These are phyloP conservation scores for Diaporthe batatas DNA, from an alignment of 2,329 filamentous ascomycete genomes.

Conservation along the genomic window DNA sequence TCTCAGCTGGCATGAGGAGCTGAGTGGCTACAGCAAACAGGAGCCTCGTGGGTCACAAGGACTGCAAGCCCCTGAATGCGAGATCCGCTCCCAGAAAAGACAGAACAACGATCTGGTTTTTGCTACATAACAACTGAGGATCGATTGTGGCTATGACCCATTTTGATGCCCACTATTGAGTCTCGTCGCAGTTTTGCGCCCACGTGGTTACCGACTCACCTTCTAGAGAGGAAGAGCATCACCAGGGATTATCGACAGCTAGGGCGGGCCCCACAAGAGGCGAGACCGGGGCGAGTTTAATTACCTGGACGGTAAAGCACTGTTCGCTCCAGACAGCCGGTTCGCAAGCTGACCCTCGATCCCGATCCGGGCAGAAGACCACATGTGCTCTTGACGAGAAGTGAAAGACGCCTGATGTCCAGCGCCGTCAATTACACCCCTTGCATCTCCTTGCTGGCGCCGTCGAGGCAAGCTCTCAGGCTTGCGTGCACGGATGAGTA, in stretches of 20 bases:
- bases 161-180: slow-evolving; percentile 11
- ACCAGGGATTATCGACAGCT: slow-evolving; percentile 10
- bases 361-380: neutral
- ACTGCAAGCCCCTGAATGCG: slow-evolving; percentile 33
- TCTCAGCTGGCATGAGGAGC: slow-evolving; percentile 21
- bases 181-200: slow-evolving; percentile 27
- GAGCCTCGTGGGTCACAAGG: neutral
- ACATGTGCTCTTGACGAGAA: neutral
- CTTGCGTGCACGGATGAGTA: slow-evolving; percentile 14
- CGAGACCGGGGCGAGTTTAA: slow-evolving; percentile 29
- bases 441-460: neutral
- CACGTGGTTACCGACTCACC: slow-evolving; percentile 26
- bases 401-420: slow-evolving; percentile 1
- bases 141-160: slow-evolving; percentile 18
- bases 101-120: slow-evolving; percentile 6
- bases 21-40: neutral
- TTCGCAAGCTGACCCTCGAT: slow-evolving; percentile 23
- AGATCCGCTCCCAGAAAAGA: slow-evolving; percentile 21
- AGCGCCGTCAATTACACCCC: neutral
- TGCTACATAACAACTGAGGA: neutral
- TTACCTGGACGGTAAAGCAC: slow-evolving; percentile 7
- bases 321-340: neutral
- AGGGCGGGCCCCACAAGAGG: slow-evolving; percentile 18
- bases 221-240: slow-evolving; percentile 3
- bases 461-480: slow-evolving; percentile 6